Percentiles rank a stretch among this genome's conserved stretches.
Evolutionary conservation across 768 basidiomycete genomes (phyloP).

Genomic region (Russula lepida): DNA sequence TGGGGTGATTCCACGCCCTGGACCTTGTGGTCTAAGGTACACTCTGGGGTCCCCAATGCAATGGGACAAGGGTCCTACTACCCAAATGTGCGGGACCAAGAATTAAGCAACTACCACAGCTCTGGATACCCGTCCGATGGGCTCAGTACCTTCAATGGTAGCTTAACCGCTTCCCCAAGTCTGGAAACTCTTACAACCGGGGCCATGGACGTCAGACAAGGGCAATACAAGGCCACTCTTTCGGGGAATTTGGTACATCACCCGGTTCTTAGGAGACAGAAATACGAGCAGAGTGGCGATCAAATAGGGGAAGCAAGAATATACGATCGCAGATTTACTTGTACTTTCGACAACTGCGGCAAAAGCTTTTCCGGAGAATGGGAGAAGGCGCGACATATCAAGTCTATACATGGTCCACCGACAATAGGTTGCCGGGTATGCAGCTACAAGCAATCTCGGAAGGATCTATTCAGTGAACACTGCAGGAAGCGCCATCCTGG

Average conservation of each 20-base stretch:
- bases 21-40: background rate
- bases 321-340: slow-evolving; percentile 4
- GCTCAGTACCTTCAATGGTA: background rate
- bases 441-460: slow-evolving; percentile 17
- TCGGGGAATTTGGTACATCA: background rate
- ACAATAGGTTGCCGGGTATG: slow-evolving; percentile 10
- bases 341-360: background rate
- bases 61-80: background rate
- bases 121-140: background rate
- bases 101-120: background rate
- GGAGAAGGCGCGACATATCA: slow-evolving; percentile 12
- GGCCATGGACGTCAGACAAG: background rate
- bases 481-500: slow-evolving; percentile 15
- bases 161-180: background rate
- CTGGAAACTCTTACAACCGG: background rate
- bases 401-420: slow-evolving; percentile 12
- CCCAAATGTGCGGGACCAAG: background rate
- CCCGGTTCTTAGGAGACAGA: background rate
- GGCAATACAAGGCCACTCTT: background rate
- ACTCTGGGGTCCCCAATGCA: background rate
- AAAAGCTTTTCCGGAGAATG: slow-evolving; percentile 14
- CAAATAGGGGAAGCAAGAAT: background rate
- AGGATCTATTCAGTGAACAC: slow-evolving; percentile 14
- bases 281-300: background rate
- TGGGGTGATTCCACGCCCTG: background rate